phyloP scores from a whole-genome alignment of 176 grass and related monocot species.

The Microstegium vimineum region DNA sequence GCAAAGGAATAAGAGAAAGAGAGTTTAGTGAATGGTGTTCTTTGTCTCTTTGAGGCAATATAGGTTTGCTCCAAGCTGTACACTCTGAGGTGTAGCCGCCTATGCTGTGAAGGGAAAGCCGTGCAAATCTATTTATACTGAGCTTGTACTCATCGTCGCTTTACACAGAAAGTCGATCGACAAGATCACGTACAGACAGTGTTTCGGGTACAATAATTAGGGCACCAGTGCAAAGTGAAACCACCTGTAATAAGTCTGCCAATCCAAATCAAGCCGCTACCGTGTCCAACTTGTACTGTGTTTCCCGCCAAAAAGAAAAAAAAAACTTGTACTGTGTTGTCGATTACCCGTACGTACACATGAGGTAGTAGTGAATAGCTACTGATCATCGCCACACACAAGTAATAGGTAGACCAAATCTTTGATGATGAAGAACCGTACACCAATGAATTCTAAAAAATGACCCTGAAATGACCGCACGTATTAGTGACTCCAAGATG shows the following conservation, averaged over 20 bases:
- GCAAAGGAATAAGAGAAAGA: background rate
- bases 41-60: background rate
- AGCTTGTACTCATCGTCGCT: too few relatives aligned
- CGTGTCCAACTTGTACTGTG: too few relatives aligned
- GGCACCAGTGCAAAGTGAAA: background rate
- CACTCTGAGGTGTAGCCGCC: background rate
- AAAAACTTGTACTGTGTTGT: too few relatives aligned
- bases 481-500: slow-evolving; percentile 55
- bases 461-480: slow-evolving; percentile 43
- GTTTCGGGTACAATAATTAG: background rate
- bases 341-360: background rate
- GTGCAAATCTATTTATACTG: background rate
- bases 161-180: too few relatives aligned
- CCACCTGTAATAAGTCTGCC: too few relatives aligned
- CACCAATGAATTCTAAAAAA: slow-evolving; percentile 26
- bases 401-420: slow-evolving; percentile 43
- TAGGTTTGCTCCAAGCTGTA: background rate
- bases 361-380: background rate
- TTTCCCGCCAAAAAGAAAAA: too few relatives aligned
- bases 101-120: background rate
- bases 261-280: too few relatives aligned
- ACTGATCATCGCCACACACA: background rate
- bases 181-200: too few relatives aligned
- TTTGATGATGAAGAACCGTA: background rate
- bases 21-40: background rate